These are phyloP conservation scores for Populus davidiana DNA, from an alignment of 345 rosid genomes.

Conservation along the genomic window DNA sequence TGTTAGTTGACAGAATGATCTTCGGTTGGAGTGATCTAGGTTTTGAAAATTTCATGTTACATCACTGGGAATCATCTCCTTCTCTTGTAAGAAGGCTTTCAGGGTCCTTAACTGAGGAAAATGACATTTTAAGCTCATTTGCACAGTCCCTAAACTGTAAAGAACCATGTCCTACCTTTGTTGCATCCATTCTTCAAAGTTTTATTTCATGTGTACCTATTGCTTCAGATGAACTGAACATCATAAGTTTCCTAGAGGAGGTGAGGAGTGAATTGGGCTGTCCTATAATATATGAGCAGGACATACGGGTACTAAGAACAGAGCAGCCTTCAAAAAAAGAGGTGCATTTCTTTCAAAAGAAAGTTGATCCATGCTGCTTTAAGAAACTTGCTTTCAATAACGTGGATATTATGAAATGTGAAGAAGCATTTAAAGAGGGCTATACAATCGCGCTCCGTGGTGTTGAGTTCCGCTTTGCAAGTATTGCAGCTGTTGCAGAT, in stretches of 20 bases:
- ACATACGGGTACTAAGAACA: constrained; percentile 45
- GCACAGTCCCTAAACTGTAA: constrained; percentile 17
- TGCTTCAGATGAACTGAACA: constrained; percentile 52
- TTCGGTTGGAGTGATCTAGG: constrained; percentile 32
- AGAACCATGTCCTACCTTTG: constrained; percentile 25
- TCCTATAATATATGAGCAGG: constrained; percentile 51
- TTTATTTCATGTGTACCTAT: constrained; percentile 49
- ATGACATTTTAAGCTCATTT: constrained; percentile 35
- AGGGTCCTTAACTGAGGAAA: constrained; percentile 16
- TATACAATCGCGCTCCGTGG: constrained; percentile 59
- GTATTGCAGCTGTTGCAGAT: constrained; percentile 43
- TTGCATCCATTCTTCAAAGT: constrained; percentile 36
- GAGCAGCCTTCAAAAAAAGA: constrained; percentile 40
- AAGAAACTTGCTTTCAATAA: constrained; percentile 15
- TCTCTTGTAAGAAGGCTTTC: constrained; percentile 28
- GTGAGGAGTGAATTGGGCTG: constrained; percentile 44
- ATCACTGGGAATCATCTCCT: constrained; percentile 51
- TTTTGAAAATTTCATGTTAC: constrained; percentile 37
- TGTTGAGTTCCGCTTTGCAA: constrained; percentile 46
- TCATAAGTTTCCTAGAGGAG: constrained; percentile 44
- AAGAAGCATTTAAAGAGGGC: constrained; percentile 50
- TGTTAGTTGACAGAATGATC: constrained; percentile 27
- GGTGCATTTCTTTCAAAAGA: constrained; percentile 36
- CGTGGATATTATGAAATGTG: constrained; percentile 35
- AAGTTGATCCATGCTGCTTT: constrained; percentile 6